Percentiles rank a stretch among this genome's conserved stretches.
Conservation (phyloP, 106 monocot genomes). For the Allium fistulosum region DNA sequence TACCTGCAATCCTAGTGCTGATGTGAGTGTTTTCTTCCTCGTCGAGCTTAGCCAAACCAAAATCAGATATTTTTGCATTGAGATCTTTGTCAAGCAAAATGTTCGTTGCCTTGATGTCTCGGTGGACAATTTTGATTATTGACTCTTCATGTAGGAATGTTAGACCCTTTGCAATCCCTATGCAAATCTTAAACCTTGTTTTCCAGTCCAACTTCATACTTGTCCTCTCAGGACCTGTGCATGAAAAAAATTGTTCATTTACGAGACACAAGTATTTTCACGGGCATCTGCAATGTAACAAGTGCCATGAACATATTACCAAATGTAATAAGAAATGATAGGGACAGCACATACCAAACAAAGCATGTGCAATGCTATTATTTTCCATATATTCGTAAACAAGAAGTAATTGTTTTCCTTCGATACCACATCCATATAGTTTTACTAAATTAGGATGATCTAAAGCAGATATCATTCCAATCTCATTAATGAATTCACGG, state of each 20-base stretch:
- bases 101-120: constrained; percentile 65
- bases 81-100: constrained; percentile 66
- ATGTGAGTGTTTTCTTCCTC: constrained; percentile 80
- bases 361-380: constrained; percentile 15
- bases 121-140: constrained; percentile 12
- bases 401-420: constrained; percentile 12
- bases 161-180: constrained; percentile 14
- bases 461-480: constrained; percentile 19
- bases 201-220: constrained; percentile 10
- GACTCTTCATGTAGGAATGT: constrained; percentile 22
- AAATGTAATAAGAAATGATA: not conserved
- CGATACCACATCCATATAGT: constrained; percentile 20
- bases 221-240: constrained; percentile 12
- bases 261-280: no score
- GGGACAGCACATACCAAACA: constrained; percentile 10
- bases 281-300: no score
- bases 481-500: constrained; percentile 16
- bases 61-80: constrained; percentile 64
- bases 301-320: no score
- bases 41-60: constrained; percentile 75
- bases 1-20: constrained; percentile 76
- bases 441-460: constrained; percentile 23
- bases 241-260: no score
- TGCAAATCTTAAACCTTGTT: constrained; percentile 17
- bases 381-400: constrained; percentile 21